A percentile compares a stretch with the other conserved stretches of the same genome.
phyloP scores from a whole-genome alignment of 345 rosid genomes.

The Aethionema arabicum region DNA sequence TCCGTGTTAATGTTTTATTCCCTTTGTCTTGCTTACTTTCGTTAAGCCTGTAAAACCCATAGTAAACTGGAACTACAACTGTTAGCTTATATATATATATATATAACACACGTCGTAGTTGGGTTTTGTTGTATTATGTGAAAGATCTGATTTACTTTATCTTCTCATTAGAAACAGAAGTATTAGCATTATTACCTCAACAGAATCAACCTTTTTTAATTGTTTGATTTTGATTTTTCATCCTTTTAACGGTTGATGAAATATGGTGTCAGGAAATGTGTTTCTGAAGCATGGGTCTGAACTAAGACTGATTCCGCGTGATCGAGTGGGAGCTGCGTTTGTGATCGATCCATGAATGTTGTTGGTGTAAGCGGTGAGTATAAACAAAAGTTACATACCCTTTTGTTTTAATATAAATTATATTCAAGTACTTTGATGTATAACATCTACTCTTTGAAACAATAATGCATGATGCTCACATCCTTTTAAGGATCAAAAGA shows the following conservation, averaged over 20 bases:
- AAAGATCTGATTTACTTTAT: no score
- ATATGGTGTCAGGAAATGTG: constrained; percentile 65
- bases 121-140: background rate
- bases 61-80: background rate
- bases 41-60: background rate
- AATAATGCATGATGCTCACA: constrained; percentile 14
- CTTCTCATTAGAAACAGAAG: no score
- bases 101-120: no score
- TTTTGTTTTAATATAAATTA: background rate
- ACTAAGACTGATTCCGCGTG: constrained; percentile 93
- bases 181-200: background rate
- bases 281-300: constrained; percentile 97
- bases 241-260: background rate
- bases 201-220: background rate
- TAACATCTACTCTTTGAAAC: constrained; percentile 19
- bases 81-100: background rate
- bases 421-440: constrained; percentile 11
- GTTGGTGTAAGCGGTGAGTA: constrained; percentile 9
- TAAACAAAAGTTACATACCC: background rate
- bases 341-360: constrained; percentile 1
- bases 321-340: constrained; percentile 73
- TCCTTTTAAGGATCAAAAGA: background rate
- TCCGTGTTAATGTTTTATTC: no score
- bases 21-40: no score
- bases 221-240: background rate